Evolutionary conservation across 2,329 filamentous ascomycete species (phyloP).

Genomic region (Trichoderma koningiopsis): DNA sequence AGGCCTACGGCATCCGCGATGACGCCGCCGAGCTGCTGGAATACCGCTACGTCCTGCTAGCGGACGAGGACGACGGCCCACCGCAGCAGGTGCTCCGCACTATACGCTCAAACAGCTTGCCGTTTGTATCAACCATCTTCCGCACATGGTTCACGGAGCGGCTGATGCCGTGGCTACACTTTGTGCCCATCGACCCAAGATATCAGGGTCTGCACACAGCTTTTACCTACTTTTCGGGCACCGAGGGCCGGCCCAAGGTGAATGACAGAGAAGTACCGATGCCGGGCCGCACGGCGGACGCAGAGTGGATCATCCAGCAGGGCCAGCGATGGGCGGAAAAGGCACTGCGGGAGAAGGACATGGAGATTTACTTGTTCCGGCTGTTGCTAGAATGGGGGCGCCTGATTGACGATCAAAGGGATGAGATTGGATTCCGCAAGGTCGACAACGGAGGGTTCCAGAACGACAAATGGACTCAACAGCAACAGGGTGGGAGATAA

Average conservation of each 20-base stretch:
- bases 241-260: conserved; percentile 45
- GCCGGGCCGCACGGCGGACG: conserved; percentile 53
- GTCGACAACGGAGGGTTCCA: conserved; percentile 36
- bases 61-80: conserved; percentile 71
- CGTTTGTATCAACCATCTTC: conserved; percentile 72
- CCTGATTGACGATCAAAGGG: conserved; percentile 63
- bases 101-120: conserved; percentile 66
- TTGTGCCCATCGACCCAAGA: conserved; percentile 74
- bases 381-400: conserved; percentile 77
- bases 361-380: conserved; percentile 79
- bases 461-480: conserved; percentile 36
- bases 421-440: conserved; percentile 45
- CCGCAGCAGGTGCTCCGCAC: conserved; percentile 61
- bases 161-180: conserved; percentile 76
- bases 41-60: conserved; percentile 70
- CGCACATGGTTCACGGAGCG: conserved; percentile 78
- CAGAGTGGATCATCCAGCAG: conserved; percentile 64
- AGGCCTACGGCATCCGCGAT: conserved; percentile 38
- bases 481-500: conserved; percentile 5
- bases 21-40: conserved; percentile 58
- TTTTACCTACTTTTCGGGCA: conserved; percentile 71
- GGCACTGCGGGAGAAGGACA: conserved; percentile 70
- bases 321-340: conserved; percentile 66
- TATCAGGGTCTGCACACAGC: conserved; percentile 74
- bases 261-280: conserved; percentile 52